phyloP scores from a whole-genome alignment of 2,329 filamentous ascomycete species.

The Fusarium drepaniforme region DNA sequence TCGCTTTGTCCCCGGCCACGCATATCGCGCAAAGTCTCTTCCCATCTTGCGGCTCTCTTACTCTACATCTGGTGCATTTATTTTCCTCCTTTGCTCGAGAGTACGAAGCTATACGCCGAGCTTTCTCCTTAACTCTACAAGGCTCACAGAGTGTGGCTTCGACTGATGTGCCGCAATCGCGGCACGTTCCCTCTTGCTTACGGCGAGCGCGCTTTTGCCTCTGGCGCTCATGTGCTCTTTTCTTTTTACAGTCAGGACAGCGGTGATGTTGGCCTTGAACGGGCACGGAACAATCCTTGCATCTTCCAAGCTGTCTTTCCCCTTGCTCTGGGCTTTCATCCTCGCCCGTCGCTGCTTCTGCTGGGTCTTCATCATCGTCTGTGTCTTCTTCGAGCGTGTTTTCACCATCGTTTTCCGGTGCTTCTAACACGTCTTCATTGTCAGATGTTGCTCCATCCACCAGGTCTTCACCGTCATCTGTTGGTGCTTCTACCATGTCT shows the following conservation, averaged over 20 bases:
- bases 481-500: neutral
- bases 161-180: too few relatives aligned
- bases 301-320: neutral
- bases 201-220: too few relatives aligned
- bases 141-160: too few relatives aligned
- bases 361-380: neutral
- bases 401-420: neutral
- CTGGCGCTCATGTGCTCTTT: too few relatives aligned
- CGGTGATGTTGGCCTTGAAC: neutral
- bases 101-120: neutral
- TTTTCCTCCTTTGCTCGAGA: neutral
- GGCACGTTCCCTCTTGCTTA: neutral
- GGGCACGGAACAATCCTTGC: neutral
- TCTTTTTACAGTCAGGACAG: neutral
- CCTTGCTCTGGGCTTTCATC: neutral
- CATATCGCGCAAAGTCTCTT: neutral
- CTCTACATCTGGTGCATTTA: accelerated
- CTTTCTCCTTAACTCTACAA: neutral
- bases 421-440: neutral
- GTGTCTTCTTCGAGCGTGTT: neutral
- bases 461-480: neutral
- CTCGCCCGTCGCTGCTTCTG: neutral
- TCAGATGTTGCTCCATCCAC: neutral
- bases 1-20: neutral
- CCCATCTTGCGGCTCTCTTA: neutral